Percentiles rank a stretch among this genome's conserved stretches.
These are phyloP conservation scores for Cladosporium sp. DNA, from an alignment of 2,329 filamentous ascomycete genomes.

Conservation along the genomic window DNA sequence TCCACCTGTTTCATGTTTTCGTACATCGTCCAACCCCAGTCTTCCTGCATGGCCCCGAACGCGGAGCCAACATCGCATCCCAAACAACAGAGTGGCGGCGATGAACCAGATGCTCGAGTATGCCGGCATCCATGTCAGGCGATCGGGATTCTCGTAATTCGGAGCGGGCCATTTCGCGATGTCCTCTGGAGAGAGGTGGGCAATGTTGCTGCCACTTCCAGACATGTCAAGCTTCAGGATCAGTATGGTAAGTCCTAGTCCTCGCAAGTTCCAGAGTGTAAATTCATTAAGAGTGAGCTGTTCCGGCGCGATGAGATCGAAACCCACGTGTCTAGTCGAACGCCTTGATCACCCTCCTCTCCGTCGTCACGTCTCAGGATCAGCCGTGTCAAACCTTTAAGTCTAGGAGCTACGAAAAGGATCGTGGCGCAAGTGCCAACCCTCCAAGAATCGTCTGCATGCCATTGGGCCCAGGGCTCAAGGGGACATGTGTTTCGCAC, in stretches of 20 bases:
- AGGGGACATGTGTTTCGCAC: too few relatives aligned
- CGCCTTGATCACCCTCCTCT: too few relatives aligned
- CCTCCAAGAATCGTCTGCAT: too few relatives aligned
- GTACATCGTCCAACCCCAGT: constrained; percentile 31
- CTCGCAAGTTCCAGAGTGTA: background rate
- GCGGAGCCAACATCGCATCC: constrained; percentile 28
- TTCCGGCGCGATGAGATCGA: too few relatives aligned
- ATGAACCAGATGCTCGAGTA: constrained; percentile 27
- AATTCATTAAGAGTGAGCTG: too few relatives aligned
- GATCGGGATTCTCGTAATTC: constrained; percentile 18
- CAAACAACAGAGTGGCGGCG: constrained; percentile 25
- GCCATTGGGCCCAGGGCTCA: too few relatives aligned
- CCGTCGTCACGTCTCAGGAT: too few relatives aligned
- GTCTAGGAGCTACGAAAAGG: too few relatives aligned
- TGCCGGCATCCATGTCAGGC: constrained; percentile 19
- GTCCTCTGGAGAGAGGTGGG: constrained; percentile 11
- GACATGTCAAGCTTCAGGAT: constrained; percentile 4
- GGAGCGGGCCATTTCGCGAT: constrained; percentile 15
- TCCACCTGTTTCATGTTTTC: constrained; percentile 3
- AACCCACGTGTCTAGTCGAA: too few relatives aligned
- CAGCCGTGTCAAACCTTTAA: too few relatives aligned
- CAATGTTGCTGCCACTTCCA: too few relatives aligned
- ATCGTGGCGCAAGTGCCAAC: too few relatives aligned
- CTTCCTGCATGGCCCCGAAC: constrained; percentile 23
- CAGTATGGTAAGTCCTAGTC: background rate